phyloP scores from a whole-genome alignment of 148 eudicot genomes.

The Vaccinium darrowii region DNA sequence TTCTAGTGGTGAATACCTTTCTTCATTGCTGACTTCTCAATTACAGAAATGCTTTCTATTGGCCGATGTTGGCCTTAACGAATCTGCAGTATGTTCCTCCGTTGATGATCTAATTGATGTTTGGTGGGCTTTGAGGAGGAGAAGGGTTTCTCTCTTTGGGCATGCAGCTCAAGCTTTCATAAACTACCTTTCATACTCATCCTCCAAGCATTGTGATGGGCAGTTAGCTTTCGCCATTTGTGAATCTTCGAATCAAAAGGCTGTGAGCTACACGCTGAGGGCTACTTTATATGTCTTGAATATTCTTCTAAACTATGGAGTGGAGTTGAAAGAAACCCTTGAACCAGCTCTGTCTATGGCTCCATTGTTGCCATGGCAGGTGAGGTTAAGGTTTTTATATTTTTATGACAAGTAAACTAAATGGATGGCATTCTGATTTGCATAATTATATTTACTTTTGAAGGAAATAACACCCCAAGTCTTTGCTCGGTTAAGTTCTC shows the following conservation, averaged over 20 bases:
- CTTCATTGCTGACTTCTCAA: constrained; percentile 61
- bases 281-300: constrained; percentile 80
- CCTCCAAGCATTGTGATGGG: constrained; percentile 45
- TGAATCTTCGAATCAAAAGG: constrained; percentile 42
- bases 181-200: constrained; percentile 71
- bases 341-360: constrained; percentile 75
- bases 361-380: constrained; percentile 99
- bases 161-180: constrained; percentile 84
- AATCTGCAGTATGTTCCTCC: constrained; percentile 33
- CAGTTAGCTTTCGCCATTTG: constrained; percentile 36
- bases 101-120: constrained; percentile 60
- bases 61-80: constrained; percentile 41
- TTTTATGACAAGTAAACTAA: constrained; percentile 1
- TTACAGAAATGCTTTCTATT: constrained; percentile 48
- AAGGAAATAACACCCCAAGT: constrained; percentile 92
- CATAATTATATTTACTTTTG: constrained; percentile 30
- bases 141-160: constrained; percentile 90
- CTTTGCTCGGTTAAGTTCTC: constrained; percentile 93
- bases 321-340: constrained; percentile 80
- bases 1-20: constrained; percentile 56
- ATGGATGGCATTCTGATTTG: constrained; percentile 30
- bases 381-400: constrained; percentile 24
- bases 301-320: constrained; percentile 88
- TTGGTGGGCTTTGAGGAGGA: constrained; percentile 90
- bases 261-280: constrained; percentile 65